A percentile compares a stretch with the other conserved stretches of the same genome.
Evolutionary conservation across 164 flowering plant species (phyloP).

Genomic region (Macadamia integrifolia): DNA sequence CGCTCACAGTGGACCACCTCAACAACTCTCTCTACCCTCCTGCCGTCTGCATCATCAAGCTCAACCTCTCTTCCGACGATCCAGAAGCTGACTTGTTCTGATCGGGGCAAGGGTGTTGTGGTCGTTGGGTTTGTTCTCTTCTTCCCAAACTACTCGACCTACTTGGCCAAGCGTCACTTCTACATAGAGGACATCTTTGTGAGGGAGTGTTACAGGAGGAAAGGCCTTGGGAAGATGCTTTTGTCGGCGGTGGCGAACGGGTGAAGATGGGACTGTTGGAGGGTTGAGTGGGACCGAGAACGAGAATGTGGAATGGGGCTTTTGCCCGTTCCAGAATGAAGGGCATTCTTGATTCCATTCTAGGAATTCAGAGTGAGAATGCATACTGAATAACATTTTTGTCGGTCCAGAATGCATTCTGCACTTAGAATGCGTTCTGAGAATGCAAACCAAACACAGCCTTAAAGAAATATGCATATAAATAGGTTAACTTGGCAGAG

Average conservation of each 20-base stretch:
- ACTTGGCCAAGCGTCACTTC: constrained; percentile 75
- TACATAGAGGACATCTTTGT: constrained; percentile 77
- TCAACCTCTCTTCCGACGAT: constrained; percentile 38
- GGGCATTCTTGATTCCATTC: too few species aligned
- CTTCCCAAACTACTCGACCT: constrained; percentile 75
- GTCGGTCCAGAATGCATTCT: too few species aligned
- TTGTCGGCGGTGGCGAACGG: constrained; percentile 70
- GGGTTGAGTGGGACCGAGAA: constrained; percentile 62
- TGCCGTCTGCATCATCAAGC: constrained; percentile 18
- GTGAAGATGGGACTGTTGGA: constrained; percentile 68
- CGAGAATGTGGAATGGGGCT: too few species aligned
- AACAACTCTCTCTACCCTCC: constrained; percentile 26
- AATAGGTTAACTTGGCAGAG: too few species aligned
- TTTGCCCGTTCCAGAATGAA: too few species aligned
- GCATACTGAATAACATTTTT: too few species aligned
- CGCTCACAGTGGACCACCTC: constrained; percentile 22
- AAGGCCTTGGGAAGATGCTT: constrained; percentile 65
- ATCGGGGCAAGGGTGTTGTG: constrained; percentile 22
- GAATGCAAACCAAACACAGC: too few species aligned
- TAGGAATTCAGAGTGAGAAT: too few species aligned
- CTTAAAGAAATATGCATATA: too few species aligned
- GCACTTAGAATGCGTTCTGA: too few species aligned
- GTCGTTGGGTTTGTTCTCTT: constrained; percentile 82
- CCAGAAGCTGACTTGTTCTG: constrained; percentile 42
- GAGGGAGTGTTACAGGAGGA: constrained; percentile 77